Percentiles rank a stretch among this genome's conserved stretches.
phyloP scores from a whole-genome alignment of 2,329 filamentous ascomycete genomes.

The Trichoderma sp. region DNA sequence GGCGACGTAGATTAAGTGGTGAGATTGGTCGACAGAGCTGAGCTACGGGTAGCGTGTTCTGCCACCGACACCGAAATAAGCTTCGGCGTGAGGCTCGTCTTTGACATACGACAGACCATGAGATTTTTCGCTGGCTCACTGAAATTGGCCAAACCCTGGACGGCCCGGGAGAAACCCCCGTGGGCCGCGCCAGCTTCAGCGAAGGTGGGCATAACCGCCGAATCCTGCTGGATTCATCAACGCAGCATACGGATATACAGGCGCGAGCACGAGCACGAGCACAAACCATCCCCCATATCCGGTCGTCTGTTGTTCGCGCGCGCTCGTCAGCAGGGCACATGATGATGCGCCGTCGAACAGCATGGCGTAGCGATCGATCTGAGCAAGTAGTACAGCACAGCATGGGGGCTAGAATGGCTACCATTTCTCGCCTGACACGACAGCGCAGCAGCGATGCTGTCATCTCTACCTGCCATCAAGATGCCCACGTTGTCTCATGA shows the following conservation, averaged over 20 bases:
- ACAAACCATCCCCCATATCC: not conserved
- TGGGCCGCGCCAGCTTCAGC: not conserved
- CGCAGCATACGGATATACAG: not conserved
- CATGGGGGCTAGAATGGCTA: slow-evolving; percentile 11
- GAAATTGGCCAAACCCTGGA: not conserved
- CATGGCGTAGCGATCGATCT: slow-evolving; percentile 11
- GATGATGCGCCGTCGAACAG: not conserved
- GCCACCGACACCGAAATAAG: not conserved
- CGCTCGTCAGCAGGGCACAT: not conserved
- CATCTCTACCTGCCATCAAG: not conserved
- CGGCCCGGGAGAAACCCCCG: not conserved
- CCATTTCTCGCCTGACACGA: slow-evolving; percentile 17
- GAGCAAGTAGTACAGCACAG: not conserved
- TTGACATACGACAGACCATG: slow-evolving; percentile 4
- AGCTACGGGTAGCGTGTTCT: not conserved
- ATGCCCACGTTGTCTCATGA: slow-evolving; percentile 23
- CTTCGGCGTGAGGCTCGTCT: slow-evolving; percentile 2
- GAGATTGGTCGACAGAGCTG: not conserved
- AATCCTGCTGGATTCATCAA: slow-evolving; percentile 8
- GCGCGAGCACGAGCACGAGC: not conserved
- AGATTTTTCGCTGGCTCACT: not conserved
- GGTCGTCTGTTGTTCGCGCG: not conserved
- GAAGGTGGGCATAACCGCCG: not conserved
- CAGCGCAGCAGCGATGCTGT: slow-evolving; percentile 1
- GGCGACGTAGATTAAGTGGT: not conserved